Percentiles rank a stretch among this genome's conserved stretches.
Evolutionary conservation across 2,329 filamentous ascomycete species (phyloP).

Genomic region (Botryotinia globosa): DNA sequence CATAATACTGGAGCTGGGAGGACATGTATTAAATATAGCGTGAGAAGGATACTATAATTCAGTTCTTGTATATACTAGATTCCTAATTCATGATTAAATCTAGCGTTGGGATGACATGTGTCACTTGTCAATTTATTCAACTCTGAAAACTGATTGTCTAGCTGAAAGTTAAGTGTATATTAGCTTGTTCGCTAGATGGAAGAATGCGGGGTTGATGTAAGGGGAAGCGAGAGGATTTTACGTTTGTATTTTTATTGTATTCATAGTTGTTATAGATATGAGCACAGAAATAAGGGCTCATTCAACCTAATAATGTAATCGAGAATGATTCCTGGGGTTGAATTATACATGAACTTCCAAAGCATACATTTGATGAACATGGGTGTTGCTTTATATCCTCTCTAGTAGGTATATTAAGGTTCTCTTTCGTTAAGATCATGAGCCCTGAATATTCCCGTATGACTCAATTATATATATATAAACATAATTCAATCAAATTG

Average conservation of each 20-base stretch:
- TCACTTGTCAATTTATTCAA: background rate
- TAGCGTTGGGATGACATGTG: background rate
- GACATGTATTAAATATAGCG: no score
- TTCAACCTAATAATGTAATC: fast-evolving
- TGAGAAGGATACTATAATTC: no score
- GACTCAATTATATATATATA: fast-evolving
- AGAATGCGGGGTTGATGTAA: no score
- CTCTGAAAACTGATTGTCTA: background rate
- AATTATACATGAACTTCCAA: background rate
- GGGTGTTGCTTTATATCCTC: background rate
- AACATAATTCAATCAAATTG: background rate
- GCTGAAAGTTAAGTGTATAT: background rate
- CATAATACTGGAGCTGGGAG: no score
- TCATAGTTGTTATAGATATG: background rate
- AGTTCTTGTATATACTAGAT: no score
- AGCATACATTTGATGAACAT: background rate
- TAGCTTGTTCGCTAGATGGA: background rate
- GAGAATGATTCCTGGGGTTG: background rate
- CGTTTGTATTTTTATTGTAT: background rate
- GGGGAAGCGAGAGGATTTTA: background rate
- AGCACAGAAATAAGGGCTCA: fast-evolving
- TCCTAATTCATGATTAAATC: background rate
- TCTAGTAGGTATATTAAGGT: background rate
- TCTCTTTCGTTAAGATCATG: fast-evolving
- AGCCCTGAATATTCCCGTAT: background rate